Evolutionary conservation across 768 basidiomycete genomes (phyloP), one percentile per base, ranked within the genome.

Genomic region (Lyophyllum atratum): DNA sequence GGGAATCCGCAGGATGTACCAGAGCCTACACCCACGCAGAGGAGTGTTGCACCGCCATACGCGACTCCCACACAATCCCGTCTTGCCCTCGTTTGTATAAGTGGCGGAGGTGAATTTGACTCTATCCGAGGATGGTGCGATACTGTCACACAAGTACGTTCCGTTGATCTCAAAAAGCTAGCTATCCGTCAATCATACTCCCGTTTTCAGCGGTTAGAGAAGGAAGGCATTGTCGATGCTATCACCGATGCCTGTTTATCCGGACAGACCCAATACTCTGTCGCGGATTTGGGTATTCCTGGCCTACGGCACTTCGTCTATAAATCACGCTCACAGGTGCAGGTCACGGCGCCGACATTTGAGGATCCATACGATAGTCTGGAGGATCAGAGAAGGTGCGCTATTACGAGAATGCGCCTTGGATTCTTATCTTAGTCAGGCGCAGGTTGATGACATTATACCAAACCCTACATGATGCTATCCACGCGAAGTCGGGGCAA

Each of bases 271-370:
- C 80, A 84, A 47, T 92, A 92, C 64, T 78, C 83, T 7, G 83
- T 87, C 54, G 85, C 85, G 2, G 87, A 90, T 53, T 74, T 98
- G 11, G 85, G 85, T n/a, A 88, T 96, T 60, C 93, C 93, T 3
- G 95, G 95, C 2, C 73, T 98, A 26, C 84, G 92, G 28, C 97
- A 99, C 70, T 99, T 98, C 68, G 74, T 98, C 47, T 98, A 98
- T 78, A 98, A 98, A 74, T 93, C 92, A 10, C 81, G 93, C 12
- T 76, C 83, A 7, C 85, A 92, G 64, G 95, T 99, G 19, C 97
- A 99, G 68, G 81, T 96, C 33, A 97, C 95, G 0, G 74, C 80
- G 60, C 95, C 97, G 3, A 69, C 72, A n/a, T 95, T 89, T 70
- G 93, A 95, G 67, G 92, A 91, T 17, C 91, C 90, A 6, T 96